Percentiles rank a stretch among this genome's conserved stretches.
These are phyloP conservation scores for Petrea volubilis DNA, from an alignment of 257 asterid species.

Conservation along the genomic window DNA sequence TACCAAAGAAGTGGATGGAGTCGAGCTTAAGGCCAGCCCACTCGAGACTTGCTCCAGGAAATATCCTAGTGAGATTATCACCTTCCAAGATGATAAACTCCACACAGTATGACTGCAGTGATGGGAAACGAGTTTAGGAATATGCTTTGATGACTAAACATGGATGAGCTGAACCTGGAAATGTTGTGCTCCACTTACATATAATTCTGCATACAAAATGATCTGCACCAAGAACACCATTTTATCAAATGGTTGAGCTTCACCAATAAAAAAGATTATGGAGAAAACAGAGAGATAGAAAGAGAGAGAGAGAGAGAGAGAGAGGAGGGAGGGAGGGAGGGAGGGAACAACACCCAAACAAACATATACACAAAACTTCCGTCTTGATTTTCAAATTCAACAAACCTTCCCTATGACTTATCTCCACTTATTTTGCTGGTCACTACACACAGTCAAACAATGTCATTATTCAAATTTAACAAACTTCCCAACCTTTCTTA, in stretches of 20 bases:
- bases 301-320: no score
- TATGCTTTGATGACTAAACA: constrained; percentile 4
- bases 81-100: constrained; percentile 85
- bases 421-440: no score
- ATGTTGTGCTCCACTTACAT: constrained; percentile 51
- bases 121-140: constrained; percentile 13
- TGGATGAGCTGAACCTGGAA: constrained; percentile 6
- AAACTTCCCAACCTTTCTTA: no score
- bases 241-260: background rate
- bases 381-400: no score
- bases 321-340: no score
- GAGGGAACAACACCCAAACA: no score
- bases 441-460: no score
- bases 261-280: no score
- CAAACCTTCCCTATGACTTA: no score
- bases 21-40: constrained; percentile 58
- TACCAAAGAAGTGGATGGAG: constrained; percentile 61
- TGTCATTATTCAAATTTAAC: no score
- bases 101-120: constrained; percentile 71
- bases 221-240: constrained; percentile 53
- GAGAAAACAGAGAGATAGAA: no score
- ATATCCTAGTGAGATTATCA: constrained; percentile 67
- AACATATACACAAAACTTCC: no score
- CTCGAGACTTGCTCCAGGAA: constrained; percentile 61
- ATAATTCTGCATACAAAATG: constrained; percentile 76